Percentiles rank a stretch among this genome's conserved stretches.
phyloP scores from a whole-genome alignment of 2,329 filamentous ascomycete species.

The Mycosphaerelloides madeirae region DNA sequence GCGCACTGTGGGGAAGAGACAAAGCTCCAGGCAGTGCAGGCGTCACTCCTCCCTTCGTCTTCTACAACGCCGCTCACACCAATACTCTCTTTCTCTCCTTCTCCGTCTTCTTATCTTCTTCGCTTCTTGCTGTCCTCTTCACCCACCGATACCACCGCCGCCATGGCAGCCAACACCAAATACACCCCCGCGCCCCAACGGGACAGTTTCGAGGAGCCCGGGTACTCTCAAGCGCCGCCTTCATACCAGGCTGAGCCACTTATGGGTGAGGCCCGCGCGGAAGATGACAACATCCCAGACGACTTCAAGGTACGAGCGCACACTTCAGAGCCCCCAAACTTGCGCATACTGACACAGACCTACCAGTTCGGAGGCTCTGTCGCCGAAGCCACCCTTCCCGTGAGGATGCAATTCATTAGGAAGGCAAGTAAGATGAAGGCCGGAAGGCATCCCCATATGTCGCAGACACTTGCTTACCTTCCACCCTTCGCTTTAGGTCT shows the following conservation, averaged over 20 bases:
- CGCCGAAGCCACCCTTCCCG: constrained; percentile 87
- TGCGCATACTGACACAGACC: constrained; percentile 5
- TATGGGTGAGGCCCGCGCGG: constrained; percentile 62
- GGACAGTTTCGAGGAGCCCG: constrained; percentile 72
- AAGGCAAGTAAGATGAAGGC: too few relatives aligned
- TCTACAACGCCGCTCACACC: too few relatives aligned
- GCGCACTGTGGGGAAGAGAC: too few relatives aligned
- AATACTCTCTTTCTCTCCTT: too few relatives aligned
- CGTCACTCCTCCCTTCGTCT: too few relatives aligned
- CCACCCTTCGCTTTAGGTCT: too few relatives aligned
- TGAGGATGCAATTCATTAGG: constrained; percentile 68
- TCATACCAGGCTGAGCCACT: constrained; percentile 67
- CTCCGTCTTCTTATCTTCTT: too few relatives aligned
- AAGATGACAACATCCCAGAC: constrained; percentile 88
- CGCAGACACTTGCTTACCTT: too few relatives aligned
- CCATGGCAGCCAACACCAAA: constrained; percentile 73
- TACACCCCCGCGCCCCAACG: constrained; percentile 79
- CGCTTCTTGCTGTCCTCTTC: too few relatives aligned
- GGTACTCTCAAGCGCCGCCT: constrained; percentile 73
- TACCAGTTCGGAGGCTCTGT: constrained; percentile 82
- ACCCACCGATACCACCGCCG: not conserved
- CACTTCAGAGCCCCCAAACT: not conserved
- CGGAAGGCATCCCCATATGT: too few relatives aligned
- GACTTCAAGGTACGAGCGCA: constrained; percentile 73
- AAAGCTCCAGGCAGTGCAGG: too few relatives aligned